These are phyloP conservation scores for Hirsutella minnesotensis DNA, from an alignment of 2,329 filamentous ascomycete species.

Conservation along the genomic window DNA sequence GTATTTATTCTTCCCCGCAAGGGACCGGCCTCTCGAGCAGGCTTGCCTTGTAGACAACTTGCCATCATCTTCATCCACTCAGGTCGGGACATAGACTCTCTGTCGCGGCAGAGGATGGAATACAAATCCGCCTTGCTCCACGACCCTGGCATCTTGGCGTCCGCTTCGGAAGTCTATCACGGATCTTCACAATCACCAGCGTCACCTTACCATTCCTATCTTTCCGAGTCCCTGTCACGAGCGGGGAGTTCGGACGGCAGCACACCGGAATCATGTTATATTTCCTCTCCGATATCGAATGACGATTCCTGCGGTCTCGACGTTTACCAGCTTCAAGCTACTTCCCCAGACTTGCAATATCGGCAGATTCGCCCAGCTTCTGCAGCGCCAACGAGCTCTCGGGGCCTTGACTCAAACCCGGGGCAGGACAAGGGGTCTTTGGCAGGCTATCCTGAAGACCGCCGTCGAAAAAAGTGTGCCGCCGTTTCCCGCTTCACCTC, in stretches of 20 bases:
- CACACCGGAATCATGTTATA: constrained; percentile 13
- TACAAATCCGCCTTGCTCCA: background rate
- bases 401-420: background rate
- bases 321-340: background rate
- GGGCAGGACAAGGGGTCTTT: constrained; percentile 5
- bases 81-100: too few species aligned
- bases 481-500: too few species aligned
- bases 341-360: background rate
- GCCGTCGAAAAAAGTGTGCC: background rate
- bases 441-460: background rate
- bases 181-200: constrained; percentile 1
- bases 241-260: constrained; percentile 18
- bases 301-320: background rate
- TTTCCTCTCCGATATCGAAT: constrained; percentile 13
- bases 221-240: constrained; percentile 15
- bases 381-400: background rate
- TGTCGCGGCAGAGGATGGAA: background rate
- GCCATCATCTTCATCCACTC: too few species aligned
- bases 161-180: background rate
- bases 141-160: background rate
- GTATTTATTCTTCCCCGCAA: too few species aligned
- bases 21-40: background rate
- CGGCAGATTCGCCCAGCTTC: background rate
- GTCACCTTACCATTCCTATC: constrained; percentile 7
- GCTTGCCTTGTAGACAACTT: background rate